These are phyloP conservation scores for Suillus decipiens DNA, from an alignment of 768 basidiomycete genomes.

Conservation along the genomic window DNA sequence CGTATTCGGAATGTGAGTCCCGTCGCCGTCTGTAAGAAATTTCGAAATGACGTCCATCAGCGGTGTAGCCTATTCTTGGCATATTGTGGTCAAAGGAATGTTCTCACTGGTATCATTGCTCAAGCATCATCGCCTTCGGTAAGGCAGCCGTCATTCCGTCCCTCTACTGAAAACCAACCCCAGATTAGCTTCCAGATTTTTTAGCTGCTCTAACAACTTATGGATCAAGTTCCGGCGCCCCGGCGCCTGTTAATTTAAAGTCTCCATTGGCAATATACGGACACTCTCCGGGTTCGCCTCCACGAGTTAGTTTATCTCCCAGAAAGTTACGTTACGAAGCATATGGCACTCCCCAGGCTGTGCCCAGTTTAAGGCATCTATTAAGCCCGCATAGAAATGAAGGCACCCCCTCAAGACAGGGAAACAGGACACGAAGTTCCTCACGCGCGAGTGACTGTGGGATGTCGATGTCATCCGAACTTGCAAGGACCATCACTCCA, in stretches of 20 bases:
- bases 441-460: constrained; percentile 27
- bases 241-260: constrained; percentile 14
- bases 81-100: constrained; percentile 44
- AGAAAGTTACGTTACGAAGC: constrained; percentile 68
- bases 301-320: constrained; percentile 32
- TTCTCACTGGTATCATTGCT: constrained; percentile 48
- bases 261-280: constrained; percentile 19
- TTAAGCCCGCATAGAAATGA: constrained; percentile 33
- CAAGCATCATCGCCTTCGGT: constrained; percentile 60
- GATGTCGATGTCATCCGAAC: constrained; percentile 29
- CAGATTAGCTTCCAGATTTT: constrained; percentile 70
- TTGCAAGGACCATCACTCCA: constrained; percentile 31
- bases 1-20: constrained; percentile 59
- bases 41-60: constrained; percentile 35
- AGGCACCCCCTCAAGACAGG: constrained; percentile 40
- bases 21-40: background rate
- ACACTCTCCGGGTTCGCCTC: constrained; percentile 20
- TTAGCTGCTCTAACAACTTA: constrained; percentile 48
- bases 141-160: constrained; percentile 23
- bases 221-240: constrained; percentile 19
- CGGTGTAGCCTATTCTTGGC: constrained; percentile 70
- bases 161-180: constrained; percentile 10
- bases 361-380: constrained; percentile 43
- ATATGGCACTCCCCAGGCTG: constrained; percentile 62
- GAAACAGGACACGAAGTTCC: constrained; percentile 33